These are phyloP conservation scores for Micractinium sp. DNA, from an alignment of 139 green algal species.

Conservation along the genomic window DNA sequence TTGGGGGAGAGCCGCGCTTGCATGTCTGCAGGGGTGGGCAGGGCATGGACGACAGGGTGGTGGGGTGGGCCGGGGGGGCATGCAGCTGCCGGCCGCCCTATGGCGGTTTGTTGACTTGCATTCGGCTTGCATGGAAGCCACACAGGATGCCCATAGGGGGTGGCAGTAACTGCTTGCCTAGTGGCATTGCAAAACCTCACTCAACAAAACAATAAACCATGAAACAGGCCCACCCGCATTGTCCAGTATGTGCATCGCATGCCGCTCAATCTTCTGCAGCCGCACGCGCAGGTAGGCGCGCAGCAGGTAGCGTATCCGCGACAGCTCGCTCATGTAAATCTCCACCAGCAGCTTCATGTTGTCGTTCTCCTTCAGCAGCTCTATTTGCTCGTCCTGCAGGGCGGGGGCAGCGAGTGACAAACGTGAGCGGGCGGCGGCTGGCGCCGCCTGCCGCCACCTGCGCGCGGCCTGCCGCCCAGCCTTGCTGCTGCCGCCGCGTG, in stretches of 20 bases:
- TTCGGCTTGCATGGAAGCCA: not conserved
- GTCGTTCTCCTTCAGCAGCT: slow-evolving; percentile 20
- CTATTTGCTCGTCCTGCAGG: slow-evolving; percentile 39
- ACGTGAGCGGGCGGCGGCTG: not conserved
- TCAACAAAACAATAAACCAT: not conserved
- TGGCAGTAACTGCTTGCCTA: no score
- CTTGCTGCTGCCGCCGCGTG: no score
- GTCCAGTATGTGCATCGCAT: slow-evolving; percentile 58
- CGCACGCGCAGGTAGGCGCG: slow-evolving; percentile 52
- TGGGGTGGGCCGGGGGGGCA: not conserved
- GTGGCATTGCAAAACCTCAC: no score
- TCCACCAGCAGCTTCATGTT: slow-evolving; percentile 43
- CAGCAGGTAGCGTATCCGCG: slow-evolving; percentile 54
- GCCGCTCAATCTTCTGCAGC: slow-evolving; percentile 56
- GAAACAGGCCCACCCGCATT: slow-evolving; percentile 16
- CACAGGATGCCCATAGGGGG: not conserved
- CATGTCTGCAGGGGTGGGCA: slow-evolving; percentile 20
- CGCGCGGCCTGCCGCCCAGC: not conserved
- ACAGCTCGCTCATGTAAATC: slow-evolving; percentile 48
- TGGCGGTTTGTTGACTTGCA: not conserved
- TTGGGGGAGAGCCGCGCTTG: slow-evolving; percentile 37
- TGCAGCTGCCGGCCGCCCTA: no score
- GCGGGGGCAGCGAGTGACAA: not conserved
- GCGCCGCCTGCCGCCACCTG: no score
- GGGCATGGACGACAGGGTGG: not conserved